Percentiles rank a stretch among this genome's conserved stretches.
phyloP scores from a whole-genome alignment of 208 protist genomes.

The Leishmania martiniquensis region DNA sequence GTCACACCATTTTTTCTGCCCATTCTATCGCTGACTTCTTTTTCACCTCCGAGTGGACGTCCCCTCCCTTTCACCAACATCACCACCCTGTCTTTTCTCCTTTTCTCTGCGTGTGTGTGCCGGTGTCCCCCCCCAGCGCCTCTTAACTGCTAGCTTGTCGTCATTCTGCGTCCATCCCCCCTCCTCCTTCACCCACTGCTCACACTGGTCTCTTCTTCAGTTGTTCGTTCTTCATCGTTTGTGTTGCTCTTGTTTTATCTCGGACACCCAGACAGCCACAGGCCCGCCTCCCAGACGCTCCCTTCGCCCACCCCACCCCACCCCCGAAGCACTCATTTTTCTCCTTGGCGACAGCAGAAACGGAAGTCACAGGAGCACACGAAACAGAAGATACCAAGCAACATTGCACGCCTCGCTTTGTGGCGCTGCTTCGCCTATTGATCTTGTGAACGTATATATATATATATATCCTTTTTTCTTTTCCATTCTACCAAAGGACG shows the following conservation, averaged over 20 bases:
- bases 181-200: neutral
- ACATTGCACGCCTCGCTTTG: neutral
- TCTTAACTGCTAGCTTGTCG: too few species aligned
- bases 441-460: neutral
- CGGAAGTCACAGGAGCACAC: too few species aligned
- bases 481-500: too few species aligned
- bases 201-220: neutral
- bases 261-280: neutral
- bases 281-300: neutral
- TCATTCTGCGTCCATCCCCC: neutral
- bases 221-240: too few species aligned
- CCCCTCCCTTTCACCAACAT: neutral
- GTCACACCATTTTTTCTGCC: neutral
- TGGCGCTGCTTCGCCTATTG: neutral
- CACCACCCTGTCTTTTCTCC: neutral
- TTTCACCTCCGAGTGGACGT: neutral
- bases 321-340: too few species aligned
- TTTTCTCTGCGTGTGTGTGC: neutral
- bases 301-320: neutral
- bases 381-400: neutral
- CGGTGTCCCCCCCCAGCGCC: too few species aligned
- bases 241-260: neutral
- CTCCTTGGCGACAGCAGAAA: too few species aligned
- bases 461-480: too few species aligned
- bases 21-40: neutral